Base-by-base conservation (phyloP, 2,329 filamentous ascomycete genomes). In the Botrytis cinerea region DNA sequence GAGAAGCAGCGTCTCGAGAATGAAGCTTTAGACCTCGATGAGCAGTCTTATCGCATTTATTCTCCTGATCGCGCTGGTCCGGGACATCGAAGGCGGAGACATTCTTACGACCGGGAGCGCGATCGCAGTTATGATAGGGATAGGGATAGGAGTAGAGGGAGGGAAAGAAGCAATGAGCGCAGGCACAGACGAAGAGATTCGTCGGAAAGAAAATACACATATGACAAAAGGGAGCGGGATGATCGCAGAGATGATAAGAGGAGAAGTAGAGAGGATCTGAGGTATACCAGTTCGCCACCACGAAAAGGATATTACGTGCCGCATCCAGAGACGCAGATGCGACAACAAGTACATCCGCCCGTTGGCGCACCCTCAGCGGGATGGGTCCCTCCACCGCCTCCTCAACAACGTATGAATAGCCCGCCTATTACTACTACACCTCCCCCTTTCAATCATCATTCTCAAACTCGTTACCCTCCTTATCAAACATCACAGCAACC, bases 1-100 rank as follows among this genome's bases (percentile, higher is more conserved):
- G 79, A 80, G 68, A 76, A 73, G 45, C 69, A 88, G 45, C 75
- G 78, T 25, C 69, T 80, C 48, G 76, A 76, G 73, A 78, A 78
- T n/a, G 79, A 79, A 71, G 76, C 76, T 12, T 73, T 73, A 18
- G 72, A 74, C 14, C 74, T 75, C 67, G 74, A 75, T 40, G 74
- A 75, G 66, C 66, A 69, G 20, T 70, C 62, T 28, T 75, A 75
- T 51, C 73, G 51, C 25, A 74, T 74, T 40, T 62, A 71, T 67
- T 75, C 67, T 62, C 22, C 71, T 14, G 71, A 73, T 62, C 35
- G 48, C n/a, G 71, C 71, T 4, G 71, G 71, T 20, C 71, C 71
- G 18, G 20, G 66, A 12, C 35, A 63, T 28, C 60, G 64, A 45
- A 70, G 71, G 20, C 68, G 66, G 51, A 70, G 71, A 35, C 66